Conservation (phyloP, 768 basidiomycete genomes). For the Suillus alpinus region DNA sequence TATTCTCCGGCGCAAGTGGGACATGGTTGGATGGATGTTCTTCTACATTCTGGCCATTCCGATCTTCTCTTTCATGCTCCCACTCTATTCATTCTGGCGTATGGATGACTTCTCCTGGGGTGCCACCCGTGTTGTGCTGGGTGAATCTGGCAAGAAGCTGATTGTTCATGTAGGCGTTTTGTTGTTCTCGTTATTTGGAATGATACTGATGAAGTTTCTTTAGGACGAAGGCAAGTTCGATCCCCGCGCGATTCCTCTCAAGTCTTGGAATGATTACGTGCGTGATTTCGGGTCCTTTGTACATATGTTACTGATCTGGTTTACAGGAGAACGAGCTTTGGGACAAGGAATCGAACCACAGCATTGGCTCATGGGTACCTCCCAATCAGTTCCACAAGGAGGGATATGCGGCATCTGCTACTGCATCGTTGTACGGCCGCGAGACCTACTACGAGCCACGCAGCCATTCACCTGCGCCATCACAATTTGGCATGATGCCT, state of each 20-base stretch:
- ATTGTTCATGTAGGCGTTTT: constrained; percentile 77
- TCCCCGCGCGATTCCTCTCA: constrained; percentile 87
- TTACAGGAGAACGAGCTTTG: constrained; percentile 89
- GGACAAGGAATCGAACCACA: constrained; percentile 97
- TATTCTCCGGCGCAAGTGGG: constrained; percentile 91
- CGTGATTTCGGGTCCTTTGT: constrained; percentile 23
- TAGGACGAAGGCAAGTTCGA: constrained; percentile 99
- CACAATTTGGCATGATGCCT: constrained; percentile 54
- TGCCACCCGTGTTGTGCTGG: constrained; percentile 86
- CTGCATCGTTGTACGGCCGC: constrained; percentile 81
- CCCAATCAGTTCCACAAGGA: constrained; percentile 68
- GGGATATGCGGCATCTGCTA: constrained; percentile 73
- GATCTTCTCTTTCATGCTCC: constrained; percentile 88
- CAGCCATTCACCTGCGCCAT: constrained; percentile 70
- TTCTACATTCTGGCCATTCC: constrained; percentile 97
- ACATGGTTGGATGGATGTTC: constrained; percentile 97
- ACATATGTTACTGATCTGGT: constrained; percentile 2
- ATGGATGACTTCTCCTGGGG: constrained; percentile 99
- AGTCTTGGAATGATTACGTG: constrained; percentile 96
- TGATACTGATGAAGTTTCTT: constrained; percentile 10
- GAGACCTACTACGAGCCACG: constrained; percentile 84
- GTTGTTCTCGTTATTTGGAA: neutral
- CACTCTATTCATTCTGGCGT: constrained; percentile 93
- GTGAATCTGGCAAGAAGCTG: constrained; percentile 93
- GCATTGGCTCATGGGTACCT: constrained; percentile 90